Base-by-base conservation (phyloP, 805 yeast genomes). In the Candida ipomoeae region DNA sequence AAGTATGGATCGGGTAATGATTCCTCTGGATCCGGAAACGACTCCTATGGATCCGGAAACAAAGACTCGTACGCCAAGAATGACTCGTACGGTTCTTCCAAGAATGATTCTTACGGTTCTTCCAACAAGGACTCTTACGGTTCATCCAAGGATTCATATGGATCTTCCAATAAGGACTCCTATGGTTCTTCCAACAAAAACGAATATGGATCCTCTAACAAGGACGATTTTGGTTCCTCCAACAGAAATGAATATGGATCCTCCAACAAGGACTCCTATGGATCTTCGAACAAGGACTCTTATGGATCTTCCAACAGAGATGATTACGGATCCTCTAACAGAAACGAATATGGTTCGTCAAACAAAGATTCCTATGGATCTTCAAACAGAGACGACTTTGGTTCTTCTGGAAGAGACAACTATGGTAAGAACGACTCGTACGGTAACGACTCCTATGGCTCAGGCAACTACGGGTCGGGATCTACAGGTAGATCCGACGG, bases 11-110 rank as follows among this genome's bases (percentile, higher is more conserved):
- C 40, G 5, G 43, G 36, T 0, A 18, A 14, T 8, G 34, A 32
- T 43, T 39, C 68, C 13, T 63, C 60, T 48, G 69, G 69, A 7
- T 62, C 66, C 8, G n/a, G n/a, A n/a, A n/a, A n/a, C n/a, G n/a
- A n/a, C n/a, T n/a, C n/a, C n/a, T n/a, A 61, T 48, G 69, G 69
- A 11, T 62, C 66, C 20, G 33, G 29, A 5, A 42, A 17, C 50
- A 47, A 47, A 20, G 58, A 50, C 41, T 62, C 58, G 56, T 38
- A 20, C 8, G 40, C 40, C 29, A 42, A 42, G 29, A 32, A 20
- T 45, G 49, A 42, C 43, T 38, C 63, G 26, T 61, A 57, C 40
- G 67, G 67, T 15, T 56, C 59, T 26, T 57, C 62, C 26, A 52
- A 56, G 42, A 55, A 56, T 38, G 54, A 50, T 17, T 29, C 40